phyloP scores from a whole-genome alignment of 352 stramenopile species.

The Phytopythium vexans region DNA sequence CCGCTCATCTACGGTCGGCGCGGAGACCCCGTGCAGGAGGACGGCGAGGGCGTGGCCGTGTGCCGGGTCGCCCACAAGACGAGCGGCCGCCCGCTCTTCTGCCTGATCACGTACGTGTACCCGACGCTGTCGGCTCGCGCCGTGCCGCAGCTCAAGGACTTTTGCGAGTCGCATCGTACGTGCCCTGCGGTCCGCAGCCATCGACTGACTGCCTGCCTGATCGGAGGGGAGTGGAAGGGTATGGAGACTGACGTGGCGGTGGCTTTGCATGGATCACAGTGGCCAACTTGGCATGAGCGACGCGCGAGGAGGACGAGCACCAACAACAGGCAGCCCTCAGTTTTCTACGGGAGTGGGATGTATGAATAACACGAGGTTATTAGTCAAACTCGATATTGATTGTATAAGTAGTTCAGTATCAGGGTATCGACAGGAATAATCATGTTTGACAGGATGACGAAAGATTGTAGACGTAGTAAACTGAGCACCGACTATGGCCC shows the following conservation, averaged over 20 bases:
- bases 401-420: no score
- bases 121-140: constrained; percentile 74
- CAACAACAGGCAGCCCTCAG: not conserved
- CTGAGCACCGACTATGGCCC: no score
- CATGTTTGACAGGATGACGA: no score
- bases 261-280: not conserved
- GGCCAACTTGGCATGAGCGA: constrained; percentile 5
- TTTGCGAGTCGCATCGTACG: constrained; percentile 58
- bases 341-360: not conserved
- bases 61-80: constrained; percentile 54
- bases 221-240: no score
- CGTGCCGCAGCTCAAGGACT: constrained; percentile 75
- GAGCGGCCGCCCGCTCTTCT: constrained; percentile 37
- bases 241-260: no score
- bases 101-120: constrained; percentile 81
- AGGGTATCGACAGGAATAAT: no score
- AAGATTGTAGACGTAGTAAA: no score
- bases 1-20: constrained; percentile 74
- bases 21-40: constrained; percentile 55
- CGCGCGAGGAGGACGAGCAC: not conserved
- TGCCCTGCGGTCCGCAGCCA: not conserved
- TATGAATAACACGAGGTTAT: not conserved
- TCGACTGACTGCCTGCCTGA: not conserved
- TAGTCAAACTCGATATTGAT: no score
- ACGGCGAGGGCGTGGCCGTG: constrained; percentile 70